Evolutionary conservation across 495 filamentous ascomycete species (phyloP), one percentile per base, ranked within the genome.

Genomic region (Evernia prunastri): DNA sequence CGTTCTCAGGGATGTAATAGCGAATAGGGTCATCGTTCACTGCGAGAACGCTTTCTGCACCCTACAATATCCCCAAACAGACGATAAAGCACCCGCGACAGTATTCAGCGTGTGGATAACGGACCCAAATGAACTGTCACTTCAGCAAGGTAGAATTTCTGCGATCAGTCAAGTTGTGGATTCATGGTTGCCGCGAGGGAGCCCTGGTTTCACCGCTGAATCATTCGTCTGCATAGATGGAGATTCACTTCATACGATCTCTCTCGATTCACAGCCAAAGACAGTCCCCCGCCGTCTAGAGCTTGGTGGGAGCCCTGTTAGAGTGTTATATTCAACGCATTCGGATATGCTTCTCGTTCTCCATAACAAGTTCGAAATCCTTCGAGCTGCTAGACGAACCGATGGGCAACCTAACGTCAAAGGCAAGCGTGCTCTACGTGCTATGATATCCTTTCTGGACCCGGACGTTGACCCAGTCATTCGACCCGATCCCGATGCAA

Each of bases 181-280:
- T 39, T 60, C 66, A 25, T 63, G 57, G 56, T 18, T 67, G 42
- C 66, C 61, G 40, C 27, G 27, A 10, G 40, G 39, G 15, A 49
- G 3, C 33, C 53, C 63, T 31, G 59, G 63, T 43, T 60, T 31
- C 43, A 58, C 58, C 33, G 47, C 66, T 25, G 75, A 69, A 29
- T 74, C 72, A 37, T 70, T 81, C 17, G 78, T 81, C 47, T 80
- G 74, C 56, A 72, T 79, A 54, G 72, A 76, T 59, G 77, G 80
- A 54, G 67, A 72, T 9, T 68, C 75, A 23, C 69, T 82, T 63
- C 69, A 79, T 20, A 70, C 79, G 27, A 76, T 77, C 45, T 73
- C 70, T 57, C 51, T 82, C 29, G 72, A 75, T 25, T 58, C 61
- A 27, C 66, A 71, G 27, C 54, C 58, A 43, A 39, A 49, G 53